phyloP scores from a whole-genome alignment of 2,329 filamentous ascomycete species.

The Colletotrichum eleusines region DNA sequence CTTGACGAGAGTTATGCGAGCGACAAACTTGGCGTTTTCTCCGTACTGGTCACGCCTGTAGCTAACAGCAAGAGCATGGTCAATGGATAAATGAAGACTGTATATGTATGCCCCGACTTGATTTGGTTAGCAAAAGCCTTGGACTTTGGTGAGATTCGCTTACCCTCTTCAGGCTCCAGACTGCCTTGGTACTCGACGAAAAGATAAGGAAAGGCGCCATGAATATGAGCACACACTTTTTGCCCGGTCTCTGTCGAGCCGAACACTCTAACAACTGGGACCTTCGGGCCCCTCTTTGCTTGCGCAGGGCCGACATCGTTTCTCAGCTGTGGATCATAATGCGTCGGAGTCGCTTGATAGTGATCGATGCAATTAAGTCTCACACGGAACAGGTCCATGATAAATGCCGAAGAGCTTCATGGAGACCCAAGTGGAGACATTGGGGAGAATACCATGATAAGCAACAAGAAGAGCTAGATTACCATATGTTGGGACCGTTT shows the following conservation, averaged over 20 bases:
- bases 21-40: conserved; percentile 79
- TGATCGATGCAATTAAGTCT: conserved; percentile 96
- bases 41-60: conserved; percentile 82
- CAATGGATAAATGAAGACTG: conserved; percentile 85
- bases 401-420: conserved; percentile 20
- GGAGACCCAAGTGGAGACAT: conserved; percentile 7
- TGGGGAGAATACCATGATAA: conserved; percentile 9
- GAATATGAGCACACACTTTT: conserved; percentile 95
- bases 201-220: conserved; percentile 96
- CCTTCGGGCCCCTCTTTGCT: conserved; percentile 73
- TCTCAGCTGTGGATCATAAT: conserved; percentile 83
- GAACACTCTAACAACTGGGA: conserved; percentile 91
- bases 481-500: conserved; percentile 8
- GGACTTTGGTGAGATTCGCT: conserved; percentile 44
- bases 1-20: conserved; percentile 91
- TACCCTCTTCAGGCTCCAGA: conserved; percentile 75
- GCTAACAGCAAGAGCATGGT: conserved; percentile 87
- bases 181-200: conserved; percentile 87
- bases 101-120: conserved; percentile 81
- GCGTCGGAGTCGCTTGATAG: conserved; percentile 84
- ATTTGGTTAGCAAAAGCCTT: conserved; percentile 3
- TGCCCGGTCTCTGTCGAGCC: conserved; percentile 94
- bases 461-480: not conserved
- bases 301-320: conserved; percentile 71
- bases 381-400: conserved; percentile 83